Conservation (phyloP, 768 basidiomycete genomes). For the Hypsizygus marmoreus region DNA sequence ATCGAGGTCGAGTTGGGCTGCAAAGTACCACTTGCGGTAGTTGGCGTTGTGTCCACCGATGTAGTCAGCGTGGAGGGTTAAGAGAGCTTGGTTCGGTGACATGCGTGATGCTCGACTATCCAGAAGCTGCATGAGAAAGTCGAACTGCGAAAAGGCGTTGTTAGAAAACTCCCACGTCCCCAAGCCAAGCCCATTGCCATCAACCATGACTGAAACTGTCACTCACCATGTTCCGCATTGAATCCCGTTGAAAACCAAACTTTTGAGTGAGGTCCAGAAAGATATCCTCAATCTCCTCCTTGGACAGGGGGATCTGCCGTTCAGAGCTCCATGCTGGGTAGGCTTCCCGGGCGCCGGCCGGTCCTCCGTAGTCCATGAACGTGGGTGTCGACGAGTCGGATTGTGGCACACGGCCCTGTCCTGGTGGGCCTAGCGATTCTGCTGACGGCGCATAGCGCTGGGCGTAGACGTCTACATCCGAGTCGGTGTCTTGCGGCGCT, state of each 20-base stretch:
- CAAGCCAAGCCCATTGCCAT: too few relatives aligned
- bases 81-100: slow-evolving; percentile 92
- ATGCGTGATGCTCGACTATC: slow-evolving; percentile 97
- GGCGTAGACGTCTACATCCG: slow-evolving; percentile 73
- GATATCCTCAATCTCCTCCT: slow-evolving; percentile 99
- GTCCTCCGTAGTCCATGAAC: slow-evolving; percentile 61
- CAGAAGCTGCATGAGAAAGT: slow-evolving; percentile 96
- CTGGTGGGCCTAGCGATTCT: slow-evolving; percentile 68
- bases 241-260: slow-evolving; percentile 96
- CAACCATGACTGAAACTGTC: too few relatives aligned
- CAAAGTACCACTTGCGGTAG: slow-evolving; percentile 99
- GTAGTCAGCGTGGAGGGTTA: slow-evolving; percentile 97
- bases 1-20: slow-evolving; percentile 96
- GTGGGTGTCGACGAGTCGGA: slow-evolving; percentile 77
- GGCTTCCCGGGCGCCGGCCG: slow-evolving; percentile 69
- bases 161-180: too few relatives aligned
- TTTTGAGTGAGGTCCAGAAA: slow-evolving; percentile 97
- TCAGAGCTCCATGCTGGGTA: slow-evolving; percentile 96
- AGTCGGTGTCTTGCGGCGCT: slow-evolving; percentile 85
- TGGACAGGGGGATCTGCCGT: slow-evolving; percentile 92
- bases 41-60: slow-evolving; percentile 98
- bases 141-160: slow-evolving; percentile 58
- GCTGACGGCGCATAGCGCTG: slow-evolving; percentile 72
- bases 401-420: slow-evolving; percentile 47
- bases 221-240: slow-evolving; percentile 91